These are phyloP conservation scores for Cyclotella baltica DNA, from an alignment of 108 stramenopile genomes.

Conservation along the genomic window DNA sequence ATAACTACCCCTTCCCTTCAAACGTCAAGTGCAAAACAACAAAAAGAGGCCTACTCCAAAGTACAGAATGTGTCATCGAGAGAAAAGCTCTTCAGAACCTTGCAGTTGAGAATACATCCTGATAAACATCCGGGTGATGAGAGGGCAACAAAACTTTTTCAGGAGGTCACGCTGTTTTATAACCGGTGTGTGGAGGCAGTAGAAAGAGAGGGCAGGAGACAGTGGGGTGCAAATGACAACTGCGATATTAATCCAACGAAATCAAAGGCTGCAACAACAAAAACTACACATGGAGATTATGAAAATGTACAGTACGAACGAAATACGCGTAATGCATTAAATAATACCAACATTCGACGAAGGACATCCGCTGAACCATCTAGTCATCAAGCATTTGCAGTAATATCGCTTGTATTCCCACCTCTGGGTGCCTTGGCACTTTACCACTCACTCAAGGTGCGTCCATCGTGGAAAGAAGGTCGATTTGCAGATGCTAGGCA, in stretches of 20 bases:
- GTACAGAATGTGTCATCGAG: slow-evolving; percentile 15
- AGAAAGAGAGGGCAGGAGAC: slow-evolving; percentile 14
- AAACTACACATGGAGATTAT: slow-evolving; percentile 12
- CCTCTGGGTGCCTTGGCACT: slow-evolving; percentile 13
- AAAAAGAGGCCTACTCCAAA: neutral
- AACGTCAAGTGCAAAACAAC: neutral
- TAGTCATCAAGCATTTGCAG: slow-evolving; percentile 10
- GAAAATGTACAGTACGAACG: slow-evolving; percentile 15
- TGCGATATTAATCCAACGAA: neutral
- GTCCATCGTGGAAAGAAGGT: slow-evolving; percentile 13
- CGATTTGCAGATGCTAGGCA: slow-evolving; percentile 17
- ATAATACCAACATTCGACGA: neutral
- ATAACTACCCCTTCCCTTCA: slow-evolving; percentile 16
- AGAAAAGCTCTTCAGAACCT: slow-evolving; percentile 24
- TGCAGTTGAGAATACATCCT: slow-evolving; percentile 29
- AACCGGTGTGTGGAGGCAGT: slow-evolving; percentile 10
- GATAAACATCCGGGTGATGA: slow-evolving; percentile 32
- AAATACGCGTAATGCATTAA: neutral
- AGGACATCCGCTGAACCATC: slow-evolving; percentile 14
- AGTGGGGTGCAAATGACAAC: neutral
- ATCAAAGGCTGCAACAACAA: neutral
- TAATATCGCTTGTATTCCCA: slow-evolving; percentile 6
- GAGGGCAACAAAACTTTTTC: slow-evolving; percentile 26
- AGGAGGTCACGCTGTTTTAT: slow-evolving; percentile 30
- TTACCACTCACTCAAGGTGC: slow-evolving; percentile 16